A percentile compares a stretch with the other conserved stretches of the same genome.
These are phyloP conservation scores for Trichosporon sp. DNA, from an alignment of 1,284 basidiomycete species.

Conservation along the genomic window DNA sequence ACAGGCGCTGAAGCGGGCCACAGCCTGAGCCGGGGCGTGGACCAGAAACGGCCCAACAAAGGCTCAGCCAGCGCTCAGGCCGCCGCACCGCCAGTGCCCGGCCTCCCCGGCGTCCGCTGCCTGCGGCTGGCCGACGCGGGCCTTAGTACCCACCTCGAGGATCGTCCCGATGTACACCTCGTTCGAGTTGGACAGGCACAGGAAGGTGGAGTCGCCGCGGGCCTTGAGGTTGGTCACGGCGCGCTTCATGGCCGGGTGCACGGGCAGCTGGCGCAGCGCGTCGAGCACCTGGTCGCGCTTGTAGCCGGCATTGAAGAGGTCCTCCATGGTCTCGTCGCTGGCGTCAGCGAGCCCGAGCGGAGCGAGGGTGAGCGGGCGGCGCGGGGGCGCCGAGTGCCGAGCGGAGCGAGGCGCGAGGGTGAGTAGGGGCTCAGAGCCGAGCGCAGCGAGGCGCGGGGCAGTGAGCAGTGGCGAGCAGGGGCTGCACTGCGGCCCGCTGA, in stretches of 20 bases:
- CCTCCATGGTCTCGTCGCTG: slow-evolving; percentile 68
- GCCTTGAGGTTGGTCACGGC: slow-evolving; percentile 72
- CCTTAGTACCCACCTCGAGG: slow-evolving; percentile 58
- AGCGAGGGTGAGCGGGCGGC: background rate
- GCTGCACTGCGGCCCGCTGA: no score
- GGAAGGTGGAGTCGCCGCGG: slow-evolving; percentile 65
- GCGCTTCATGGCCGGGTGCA: slow-evolving; percentile 96
- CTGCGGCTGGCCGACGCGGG: background rate
- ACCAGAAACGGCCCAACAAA: no score
- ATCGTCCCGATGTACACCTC: slow-evolving; percentile 86
- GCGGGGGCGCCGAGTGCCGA: background rate
- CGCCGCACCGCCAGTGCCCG: no score
- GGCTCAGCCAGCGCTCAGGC: no score
- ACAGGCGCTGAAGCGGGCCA: background rate
- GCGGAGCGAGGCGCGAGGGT: background rate
- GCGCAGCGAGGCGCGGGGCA: no score
- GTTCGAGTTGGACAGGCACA: slow-evolving; percentile 93
- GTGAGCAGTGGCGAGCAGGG: no score
- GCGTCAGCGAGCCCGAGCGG: background rate
- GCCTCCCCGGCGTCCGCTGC: background rate
- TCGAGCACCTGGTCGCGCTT: slow-evolving; percentile 70
- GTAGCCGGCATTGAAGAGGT: slow-evolving; percentile 64
- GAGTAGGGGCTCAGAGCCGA: background rate
- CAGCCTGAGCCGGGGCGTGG: no score
- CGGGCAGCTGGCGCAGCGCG: slow-evolving; percentile 75